Evolutionary conservation across 768 basidiomycete species (phyloP).

Genomic region (Amanita muscaria): DNA sequence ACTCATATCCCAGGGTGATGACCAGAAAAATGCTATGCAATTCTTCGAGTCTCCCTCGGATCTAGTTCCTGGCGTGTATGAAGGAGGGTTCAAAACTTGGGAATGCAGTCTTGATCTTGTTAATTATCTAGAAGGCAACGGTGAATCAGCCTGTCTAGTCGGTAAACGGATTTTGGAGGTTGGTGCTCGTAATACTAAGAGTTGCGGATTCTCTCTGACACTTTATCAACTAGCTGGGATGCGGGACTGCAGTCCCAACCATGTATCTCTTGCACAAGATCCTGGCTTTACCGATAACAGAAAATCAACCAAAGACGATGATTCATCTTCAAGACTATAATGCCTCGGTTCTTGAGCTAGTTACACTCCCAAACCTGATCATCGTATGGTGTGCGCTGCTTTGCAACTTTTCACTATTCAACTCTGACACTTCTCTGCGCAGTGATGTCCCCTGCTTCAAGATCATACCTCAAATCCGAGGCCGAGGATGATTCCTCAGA

Average conservation of each 20-base stretch:
- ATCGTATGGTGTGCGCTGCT: constrained; percentile 69
- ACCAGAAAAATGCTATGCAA: constrained; percentile 31
- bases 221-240: constrained; percentile 59
- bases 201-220: not conserved
- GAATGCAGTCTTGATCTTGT: constrained; percentile 90
- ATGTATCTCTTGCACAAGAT: constrained; percentile 60
- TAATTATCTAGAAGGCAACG: constrained; percentile 36
- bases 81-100: constrained; percentile 97
- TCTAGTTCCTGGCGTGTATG: constrained; percentile 85
- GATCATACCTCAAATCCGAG: constrained; percentile 37
- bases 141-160: not conserved
- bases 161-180: constrained; percentile 75
- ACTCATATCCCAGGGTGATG: constrained; percentile 52
- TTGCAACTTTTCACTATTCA: not conserved
- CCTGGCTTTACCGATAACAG: constrained; percentile 27
- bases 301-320: not conserved
- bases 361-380: constrained; percentile 72
- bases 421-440: constrained; percentile 1
- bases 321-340: too few species aligned
- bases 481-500: constrained; percentile 11
- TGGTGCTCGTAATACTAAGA: constrained; percentile 13
- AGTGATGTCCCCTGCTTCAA: constrained; percentile 59
- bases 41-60: constrained; percentile 85
- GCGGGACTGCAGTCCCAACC: constrained; percentile 84
- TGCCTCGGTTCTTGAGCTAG: constrained; percentile 64